A percentile compares a stretch with the other conserved stretches of the same genome.
Conservation (phyloP, 2,329 filamentous ascomycete genomes). For the Rutstroemia sp. region DNA sequence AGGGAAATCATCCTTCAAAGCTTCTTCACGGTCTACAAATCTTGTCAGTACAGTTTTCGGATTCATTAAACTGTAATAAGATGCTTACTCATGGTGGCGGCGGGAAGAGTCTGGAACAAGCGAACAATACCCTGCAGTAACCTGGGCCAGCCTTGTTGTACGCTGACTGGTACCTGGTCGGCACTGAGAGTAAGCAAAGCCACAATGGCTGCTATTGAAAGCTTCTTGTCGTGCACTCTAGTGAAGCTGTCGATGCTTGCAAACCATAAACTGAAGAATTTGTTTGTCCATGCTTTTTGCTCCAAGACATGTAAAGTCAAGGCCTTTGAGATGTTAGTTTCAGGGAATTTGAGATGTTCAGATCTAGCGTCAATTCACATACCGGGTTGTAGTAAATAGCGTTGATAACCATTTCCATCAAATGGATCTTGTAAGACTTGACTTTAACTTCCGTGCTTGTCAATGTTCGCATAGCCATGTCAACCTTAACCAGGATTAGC, state of each 20-base stretch:
- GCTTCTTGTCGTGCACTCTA: conserved; percentile 96
- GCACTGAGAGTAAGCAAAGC: conserved; percentile 72
- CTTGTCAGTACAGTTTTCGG: conserved; percentile 14
- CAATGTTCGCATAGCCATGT: conserved; percentile 79
- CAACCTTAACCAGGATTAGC: conserved; percentile 40
- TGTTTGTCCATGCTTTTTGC: conserved; percentile 88
- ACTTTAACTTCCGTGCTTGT: conserved; percentile 70
- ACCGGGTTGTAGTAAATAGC: conserved; percentile 92
- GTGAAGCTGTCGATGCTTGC: conserved; percentile 89
- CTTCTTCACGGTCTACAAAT: conserved; percentile 72
- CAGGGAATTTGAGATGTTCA: not conserved
- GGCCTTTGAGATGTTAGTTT: conserved; percentile 29
- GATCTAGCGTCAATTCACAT: conserved; percentile 1
- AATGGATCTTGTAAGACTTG: conserved; percentile 88
- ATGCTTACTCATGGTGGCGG: conserved; percentile 66
- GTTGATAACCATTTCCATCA: conserved; percentile 99
- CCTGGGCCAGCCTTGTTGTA: conserved; percentile 91
- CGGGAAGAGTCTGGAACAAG: conserved; percentile 85
- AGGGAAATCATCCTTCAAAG: conserved; percentile 78
- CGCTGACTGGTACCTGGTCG: conserved; percentile 80
- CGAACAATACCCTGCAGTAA: conserved; percentile 77
- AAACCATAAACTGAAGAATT: conserved; percentile 98
- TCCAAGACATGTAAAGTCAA: conserved; percentile 85
- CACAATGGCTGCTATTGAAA: conserved; percentile 90
- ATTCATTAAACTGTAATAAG: not conserved